These are phyloP conservation scores for Cladorrhinum sp. DNA, from an alignment of 2,329 filamentous ascomycete genomes.

Conservation along the genomic window DNA sequence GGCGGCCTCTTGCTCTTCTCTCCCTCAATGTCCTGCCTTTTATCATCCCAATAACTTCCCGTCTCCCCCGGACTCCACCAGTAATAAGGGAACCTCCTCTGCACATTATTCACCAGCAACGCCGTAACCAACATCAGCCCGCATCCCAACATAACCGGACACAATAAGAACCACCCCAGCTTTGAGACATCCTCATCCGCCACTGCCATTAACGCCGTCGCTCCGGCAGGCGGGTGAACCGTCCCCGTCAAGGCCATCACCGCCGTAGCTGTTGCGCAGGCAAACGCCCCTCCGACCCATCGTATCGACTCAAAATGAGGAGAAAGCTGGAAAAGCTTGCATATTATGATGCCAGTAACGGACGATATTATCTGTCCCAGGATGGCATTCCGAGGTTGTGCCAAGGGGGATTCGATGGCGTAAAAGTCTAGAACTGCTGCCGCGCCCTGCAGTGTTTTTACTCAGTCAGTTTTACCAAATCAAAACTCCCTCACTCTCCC, in stretches of 20 bases:
- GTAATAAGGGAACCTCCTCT: slow-evolving; percentile 64
- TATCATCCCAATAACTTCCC: slow-evolving; percentile 18
- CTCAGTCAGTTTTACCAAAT: neutral
- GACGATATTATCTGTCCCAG: slow-evolving; percentile 64
- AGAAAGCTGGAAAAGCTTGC: slow-evolving; percentile 61
- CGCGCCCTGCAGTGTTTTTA: slow-evolving; percentile 54
- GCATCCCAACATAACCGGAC: slow-evolving; percentile 59
- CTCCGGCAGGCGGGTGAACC: slow-evolving; percentile 70
- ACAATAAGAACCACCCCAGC: slow-evolving; percentile 68
- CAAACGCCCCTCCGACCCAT: slow-evolving; percentile 63
- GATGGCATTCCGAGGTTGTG: slow-evolving; percentile 69
- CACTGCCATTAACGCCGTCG: slow-evolving; percentile 68
- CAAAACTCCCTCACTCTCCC: neutral
- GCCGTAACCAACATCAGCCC: slow-evolving; percentile 61
- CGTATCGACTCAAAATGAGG: slow-evolving; percentile 48
- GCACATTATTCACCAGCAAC: slow-evolving; percentile 66
- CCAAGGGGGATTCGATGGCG: slow-evolving; percentile 66
- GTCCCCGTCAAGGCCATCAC: slow-evolving; percentile 70
- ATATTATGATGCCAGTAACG: slow-evolving; percentile 57
- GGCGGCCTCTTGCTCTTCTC: neutral
- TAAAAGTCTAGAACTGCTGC: slow-evolving; percentile 74
- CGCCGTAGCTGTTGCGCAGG: slow-evolving; percentile 61
- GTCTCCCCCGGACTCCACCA: slow-evolving; percentile 60
- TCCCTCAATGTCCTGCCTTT: neutral
- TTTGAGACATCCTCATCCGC: slow-evolving; percentile 50